Conservation (phyloP, 2,329 filamentous ascomycete species). For the Neocatenulostroma microsporum region DNA sequence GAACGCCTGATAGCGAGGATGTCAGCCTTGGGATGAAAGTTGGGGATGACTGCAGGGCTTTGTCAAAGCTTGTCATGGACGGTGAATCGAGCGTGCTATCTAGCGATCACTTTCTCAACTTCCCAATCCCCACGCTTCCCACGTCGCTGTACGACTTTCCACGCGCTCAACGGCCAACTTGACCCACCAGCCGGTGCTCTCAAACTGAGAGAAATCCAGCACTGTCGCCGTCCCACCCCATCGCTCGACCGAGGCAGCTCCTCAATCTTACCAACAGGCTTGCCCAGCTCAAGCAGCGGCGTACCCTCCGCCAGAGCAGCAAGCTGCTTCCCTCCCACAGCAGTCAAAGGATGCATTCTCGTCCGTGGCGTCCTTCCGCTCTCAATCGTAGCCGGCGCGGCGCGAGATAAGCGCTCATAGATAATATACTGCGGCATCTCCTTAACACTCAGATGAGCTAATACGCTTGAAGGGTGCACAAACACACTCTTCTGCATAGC, state of each 20-base stretch:
- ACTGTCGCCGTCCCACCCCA: conserved; percentile 56
- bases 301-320: conserved; percentile 75
- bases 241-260: no score
- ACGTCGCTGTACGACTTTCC: conserved; percentile 74
- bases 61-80: neutral
- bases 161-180: conserved; percentile 55
- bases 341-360: conserved; percentile 79
- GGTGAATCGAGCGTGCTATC: conserved; percentile 5
- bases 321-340: conserved; percentile 67
- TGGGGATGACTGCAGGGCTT: no score
- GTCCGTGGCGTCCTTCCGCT: conserved; percentile 59
- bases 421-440: conserved; percentile 83
- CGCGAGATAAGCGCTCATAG: conserved; percentile 76
- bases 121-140: conserved; percentile 67
- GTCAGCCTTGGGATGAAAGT: no score
- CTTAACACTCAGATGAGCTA: conserved; percentile 59
- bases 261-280: conserved; percentile 77
- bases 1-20: no score
- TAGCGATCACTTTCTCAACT: conserved; percentile 46
- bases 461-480: conserved; percentile 75
- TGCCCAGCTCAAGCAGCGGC: conserved; percentile 73
- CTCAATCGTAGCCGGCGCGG: conserved; percentile 41
- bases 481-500: conserved; percentile 63
- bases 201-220: conserved; percentile 74
- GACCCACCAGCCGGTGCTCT: conserved; percentile 17